Conservation (phyloP, 345 rosid species). For the Eucalyptus polyanthemos region DNA sequence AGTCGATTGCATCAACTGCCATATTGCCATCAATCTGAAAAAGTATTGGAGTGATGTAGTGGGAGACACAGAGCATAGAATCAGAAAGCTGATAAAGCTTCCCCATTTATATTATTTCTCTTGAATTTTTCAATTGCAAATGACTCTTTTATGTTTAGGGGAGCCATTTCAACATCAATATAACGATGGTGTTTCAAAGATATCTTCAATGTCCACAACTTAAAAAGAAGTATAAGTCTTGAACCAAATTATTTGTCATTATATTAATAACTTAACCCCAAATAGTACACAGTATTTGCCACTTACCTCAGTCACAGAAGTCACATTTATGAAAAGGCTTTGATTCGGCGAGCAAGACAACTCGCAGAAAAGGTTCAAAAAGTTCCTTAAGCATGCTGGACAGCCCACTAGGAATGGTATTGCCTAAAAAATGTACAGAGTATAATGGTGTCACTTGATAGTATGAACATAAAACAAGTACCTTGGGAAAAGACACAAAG, state of each 20-base stretch:
- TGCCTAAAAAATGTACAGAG: slow-evolving; percentile 35
- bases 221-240: neutral
- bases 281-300: neutral
- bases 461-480: neutral
- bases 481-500: neutral
- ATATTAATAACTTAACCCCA: neutral
- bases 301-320: slow-evolving; percentile 72
- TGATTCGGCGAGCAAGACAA: slow-evolving; percentile 91
- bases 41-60: neutral
- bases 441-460: neutral
- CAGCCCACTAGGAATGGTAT: slow-evolving; percentile 95
- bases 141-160: neutral
- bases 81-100: neutral
- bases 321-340: slow-evolving; percentile 84
- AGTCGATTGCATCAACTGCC: slow-evolving; percentile 85
- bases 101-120: neutral
- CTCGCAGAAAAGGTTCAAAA: slow-evolving; percentile 89
- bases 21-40: slow-evolving; percentile 63
- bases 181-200: neutral
- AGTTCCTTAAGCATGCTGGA: slow-evolving; percentile 98
- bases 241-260: neutral
- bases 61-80: neutral
- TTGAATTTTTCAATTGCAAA: neutral
- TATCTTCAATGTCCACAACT: neutral
- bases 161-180: neutral